These are phyloP conservation scores for Jamesozyma rosinii DNA, from an alignment of 805 yeast genomes.

Conservation along the genomic window DNA sequence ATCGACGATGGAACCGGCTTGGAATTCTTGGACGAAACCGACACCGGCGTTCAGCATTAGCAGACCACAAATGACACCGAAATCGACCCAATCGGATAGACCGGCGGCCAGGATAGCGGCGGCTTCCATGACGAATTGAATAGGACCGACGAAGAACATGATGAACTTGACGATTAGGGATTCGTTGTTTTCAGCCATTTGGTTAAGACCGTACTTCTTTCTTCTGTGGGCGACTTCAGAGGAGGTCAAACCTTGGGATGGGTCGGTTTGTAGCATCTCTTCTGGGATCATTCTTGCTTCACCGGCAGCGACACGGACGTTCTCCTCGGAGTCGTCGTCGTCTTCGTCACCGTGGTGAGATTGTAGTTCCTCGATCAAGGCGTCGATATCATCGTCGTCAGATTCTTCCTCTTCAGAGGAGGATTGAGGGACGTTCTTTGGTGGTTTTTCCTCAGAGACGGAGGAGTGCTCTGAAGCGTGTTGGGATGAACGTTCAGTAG, in stretches of 20 bases:
- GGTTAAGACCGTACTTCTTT: conserved; percentile 84
- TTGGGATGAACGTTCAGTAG: background rate
- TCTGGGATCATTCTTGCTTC: conserved; percentile 77
- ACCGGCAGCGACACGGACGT: conserved; percentile 39
- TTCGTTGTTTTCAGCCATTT: conserved; percentile 84
- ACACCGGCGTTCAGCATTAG: conserved; percentile 80
- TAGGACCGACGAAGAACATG: conserved; percentile 88
- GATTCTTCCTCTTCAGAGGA: conserved; percentile 41
- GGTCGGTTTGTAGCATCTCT: conserved; percentile 74
- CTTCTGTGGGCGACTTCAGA: conserved; percentile 77
- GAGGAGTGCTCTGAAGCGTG: background rate
- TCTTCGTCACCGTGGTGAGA: conserved; percentile 43
- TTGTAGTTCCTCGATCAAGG: conserved; percentile 70
- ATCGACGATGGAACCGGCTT: conserved; percentile 96
- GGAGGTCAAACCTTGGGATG: conserved; percentile 60
- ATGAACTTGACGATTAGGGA: conserved; percentile 69
- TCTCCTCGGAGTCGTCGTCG: conserved; percentile 43
- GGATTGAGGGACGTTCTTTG: conserved; percentile 8
- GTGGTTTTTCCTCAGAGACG: conserved; percentile 9
- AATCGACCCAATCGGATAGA: conserved; percentile 96
- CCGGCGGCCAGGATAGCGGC: conserved; percentile 94
- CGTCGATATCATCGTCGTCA: conserved; percentile 62
- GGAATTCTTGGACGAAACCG: conserved; percentile 95
- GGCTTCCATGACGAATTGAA: conserved; percentile 95
- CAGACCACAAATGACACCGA: conserved; percentile 91